These are phyloP conservation scores for Poterioochromonas sp. DNA, from an alignment of 352 stramenopile species.

Conservation along the genomic window DNA sequence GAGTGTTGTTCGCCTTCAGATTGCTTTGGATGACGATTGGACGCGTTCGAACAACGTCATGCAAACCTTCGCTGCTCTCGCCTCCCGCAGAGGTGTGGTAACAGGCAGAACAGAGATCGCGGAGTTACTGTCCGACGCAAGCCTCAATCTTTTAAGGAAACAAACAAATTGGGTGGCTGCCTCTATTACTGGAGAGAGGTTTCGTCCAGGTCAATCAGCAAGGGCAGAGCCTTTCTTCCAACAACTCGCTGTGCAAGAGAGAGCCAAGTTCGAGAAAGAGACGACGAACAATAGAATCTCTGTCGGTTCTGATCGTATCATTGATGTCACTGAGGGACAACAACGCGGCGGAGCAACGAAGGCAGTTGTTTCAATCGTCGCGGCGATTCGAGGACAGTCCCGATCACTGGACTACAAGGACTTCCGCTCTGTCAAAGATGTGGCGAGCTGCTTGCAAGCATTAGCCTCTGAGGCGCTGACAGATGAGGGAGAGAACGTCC, in stretches of 20 bases:
- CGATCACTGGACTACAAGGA: not conserved
- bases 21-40: not conserved
- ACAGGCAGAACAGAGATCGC: not conserved
- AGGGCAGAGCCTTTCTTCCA: not conserved
- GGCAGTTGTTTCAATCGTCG: not conserved
- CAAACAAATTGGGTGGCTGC: not conserved
- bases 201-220: not conserved
- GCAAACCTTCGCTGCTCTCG: not conserved
- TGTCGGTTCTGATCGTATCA: not conserved
- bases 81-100: not conserved
- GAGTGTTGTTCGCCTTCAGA: not conserved
- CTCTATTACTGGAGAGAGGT: not conserved
- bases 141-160: not conserved
- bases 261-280: not conserved
- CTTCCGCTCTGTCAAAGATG: not conserved
- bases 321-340: not conserved
- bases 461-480: conserved; percentile 41
- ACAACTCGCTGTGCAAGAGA: not conserved
- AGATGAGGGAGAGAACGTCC: conserved; percentile 45
- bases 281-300: not conserved
- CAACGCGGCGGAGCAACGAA: too few relatives aligned
- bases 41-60: not conserved
- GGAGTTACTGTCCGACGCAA: not conserved
- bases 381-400: not conserved
- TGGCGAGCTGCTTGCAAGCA: conserved; percentile 32